Conservation (phyloP, 352 stramenopile species). For the Vaucheria bursata region DNA sequence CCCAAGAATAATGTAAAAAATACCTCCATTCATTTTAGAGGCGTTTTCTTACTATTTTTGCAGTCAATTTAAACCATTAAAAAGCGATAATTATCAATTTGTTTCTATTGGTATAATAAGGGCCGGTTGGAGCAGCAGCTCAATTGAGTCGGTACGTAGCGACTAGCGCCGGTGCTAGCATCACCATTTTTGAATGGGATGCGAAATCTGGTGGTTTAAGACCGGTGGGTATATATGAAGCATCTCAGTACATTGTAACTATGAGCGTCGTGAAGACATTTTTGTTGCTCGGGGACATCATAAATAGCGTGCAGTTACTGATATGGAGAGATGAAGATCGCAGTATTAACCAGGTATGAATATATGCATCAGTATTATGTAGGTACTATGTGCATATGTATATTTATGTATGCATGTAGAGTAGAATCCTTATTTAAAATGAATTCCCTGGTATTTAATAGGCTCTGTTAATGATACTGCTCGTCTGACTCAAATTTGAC, state of each 20-base stretch:
- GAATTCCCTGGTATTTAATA: too few species aligned
- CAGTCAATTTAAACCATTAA: too few species aligned
- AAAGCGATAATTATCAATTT: too few species aligned
- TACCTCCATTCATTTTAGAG: too few species aligned
- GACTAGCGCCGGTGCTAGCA: not conserved
- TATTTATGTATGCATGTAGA: too few species aligned
- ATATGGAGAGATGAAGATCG: conserved; percentile 37
- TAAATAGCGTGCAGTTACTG: conserved; percentile 35
- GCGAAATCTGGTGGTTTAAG: conserved; percentile 14
- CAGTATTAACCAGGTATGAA: conserved; percentile 3
- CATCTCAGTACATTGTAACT: conserved; percentile 21
- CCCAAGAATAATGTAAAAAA: too few species aligned
- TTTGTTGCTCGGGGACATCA: conserved; percentile 22
- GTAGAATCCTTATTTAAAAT: too few species aligned
- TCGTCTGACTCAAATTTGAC: too few species aligned
- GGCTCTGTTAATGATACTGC: too few species aligned
- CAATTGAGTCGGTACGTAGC: not conserved
- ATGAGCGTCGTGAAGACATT: conserved; percentile 14
- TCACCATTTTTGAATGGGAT: conserved; percentile 24
- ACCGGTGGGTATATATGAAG: conserved; percentile 33
- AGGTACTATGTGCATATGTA: too few species aligned
- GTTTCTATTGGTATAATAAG: not conserved
- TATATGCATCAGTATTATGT: not conserved
- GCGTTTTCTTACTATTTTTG: too few species aligned
- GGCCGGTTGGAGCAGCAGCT: conserved; percentile 1